Conservation (phyloP, 768 basidiomycete species). For the Sarcodon aspratus region DNA sequence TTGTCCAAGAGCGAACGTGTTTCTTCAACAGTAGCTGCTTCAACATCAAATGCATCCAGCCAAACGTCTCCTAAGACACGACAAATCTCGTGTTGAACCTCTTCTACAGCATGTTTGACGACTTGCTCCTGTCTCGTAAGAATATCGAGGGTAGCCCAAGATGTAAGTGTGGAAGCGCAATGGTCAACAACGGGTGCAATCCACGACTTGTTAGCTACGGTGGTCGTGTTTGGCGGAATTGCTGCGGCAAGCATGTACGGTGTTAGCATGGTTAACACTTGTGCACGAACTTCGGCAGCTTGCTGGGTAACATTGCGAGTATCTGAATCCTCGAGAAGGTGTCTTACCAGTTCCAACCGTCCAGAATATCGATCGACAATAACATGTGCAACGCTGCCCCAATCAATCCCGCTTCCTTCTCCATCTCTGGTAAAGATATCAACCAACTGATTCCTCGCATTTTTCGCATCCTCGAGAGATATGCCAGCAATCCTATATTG, state of each 20-base stretch:
- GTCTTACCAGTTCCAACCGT: slow-evolving; percentile 16
- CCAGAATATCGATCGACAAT: slow-evolving; percentile 20
- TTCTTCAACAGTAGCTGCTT: slow-evolving; percentile 1
- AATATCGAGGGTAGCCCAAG: slow-evolving; percentile 1
- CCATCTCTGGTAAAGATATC: slow-evolving; percentile 2
- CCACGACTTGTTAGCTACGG: slow-evolving; percentile 5
- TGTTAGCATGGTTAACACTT: slow-evolving; percentile 16
- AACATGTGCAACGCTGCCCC: slow-evolving; percentile 17
- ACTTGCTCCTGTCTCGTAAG: slow-evolving; percentile 7
- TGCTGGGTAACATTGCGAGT: slow-evolving; percentile 1
- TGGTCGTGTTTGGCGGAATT: neutral
- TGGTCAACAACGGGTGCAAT: slow-evolving; percentile 5
- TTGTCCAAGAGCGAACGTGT: neutral
- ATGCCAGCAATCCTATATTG: slow-evolving; percentile 20
- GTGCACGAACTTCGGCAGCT: slow-evolving; percentile 7
- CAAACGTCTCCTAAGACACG: slow-evolving; percentile 7
- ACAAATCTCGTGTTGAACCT: slow-evolving; percentile 9
- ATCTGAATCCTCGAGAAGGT: slow-evolving; percentile 11
- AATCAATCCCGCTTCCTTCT: slow-evolving; percentile 20
- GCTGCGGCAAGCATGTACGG: slow-evolving; percentile 15
- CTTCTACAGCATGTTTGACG: slow-evolving; percentile 6
- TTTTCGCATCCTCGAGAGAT: slow-evolving; percentile 12
- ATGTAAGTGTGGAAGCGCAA: slow-evolving; percentile 7
- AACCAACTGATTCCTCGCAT: slow-evolving; percentile 4
- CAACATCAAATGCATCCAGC: slow-evolving; percentile 9